These are phyloP conservation scores for Grammothele lineata DNA, from an alignment of 768 basidiomycete species.

Conservation along the genomic window DNA sequence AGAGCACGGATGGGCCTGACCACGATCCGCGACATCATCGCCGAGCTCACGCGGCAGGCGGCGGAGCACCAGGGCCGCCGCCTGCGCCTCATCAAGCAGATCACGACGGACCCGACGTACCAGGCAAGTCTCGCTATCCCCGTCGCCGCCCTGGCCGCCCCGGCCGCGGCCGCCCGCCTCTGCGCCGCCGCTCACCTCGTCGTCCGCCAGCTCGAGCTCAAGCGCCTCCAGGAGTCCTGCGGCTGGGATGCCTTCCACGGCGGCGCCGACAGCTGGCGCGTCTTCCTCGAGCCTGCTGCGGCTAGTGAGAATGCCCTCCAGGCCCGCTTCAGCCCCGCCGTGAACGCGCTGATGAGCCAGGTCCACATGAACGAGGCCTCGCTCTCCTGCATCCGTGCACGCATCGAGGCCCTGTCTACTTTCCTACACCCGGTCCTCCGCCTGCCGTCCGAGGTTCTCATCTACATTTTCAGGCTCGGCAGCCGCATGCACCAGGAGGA, in stretches of 20 bases:
- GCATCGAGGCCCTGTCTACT: slow-evolving; percentile 17
- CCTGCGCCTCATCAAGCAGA: slow-evolving; percentile 15
- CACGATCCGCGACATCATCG: slow-evolving; percentile 20
- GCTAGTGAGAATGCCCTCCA: slow-evolving; percentile 2
- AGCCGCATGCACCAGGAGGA: slow-evolving; percentile 12
- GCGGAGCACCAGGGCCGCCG: slow-evolving; percentile 15
- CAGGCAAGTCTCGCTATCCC: slow-evolving; percentile 4
- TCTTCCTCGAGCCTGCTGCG: slow-evolving; percentile 9
- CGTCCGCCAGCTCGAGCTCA: slow-evolving; percentile 4
- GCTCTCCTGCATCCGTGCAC: slow-evolving; percentile 18
- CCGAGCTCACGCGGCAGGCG: slow-evolving; percentile 17
- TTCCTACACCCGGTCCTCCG: slow-evolving; percentile 21
- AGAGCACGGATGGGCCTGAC: slow-evolving; percentile 1
- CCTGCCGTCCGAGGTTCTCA: slow-evolving; percentile 19
- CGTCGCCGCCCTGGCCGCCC: too few species aligned
- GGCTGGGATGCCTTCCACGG: slow-evolving; percentile 9
- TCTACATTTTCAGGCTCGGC: slow-evolving; percentile 18
- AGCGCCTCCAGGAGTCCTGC: slow-evolving; percentile 7
- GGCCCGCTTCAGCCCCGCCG: slow-evolving; percentile 7
- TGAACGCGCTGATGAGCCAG: slow-evolving; percentile 14
- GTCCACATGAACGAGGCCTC: slow-evolving; percentile 19
- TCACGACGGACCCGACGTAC: slow-evolving; percentile 17
- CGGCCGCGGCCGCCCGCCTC: too few species aligned
- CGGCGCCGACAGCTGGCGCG: slow-evolving; percentile 12
- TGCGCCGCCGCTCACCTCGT: too few species aligned